Evolutionary conservation across 768 basidiomycete genomes (phyloP), one percentile per base, ranked within the genome.

Genomic region (Boletus huronensis): DNA sequence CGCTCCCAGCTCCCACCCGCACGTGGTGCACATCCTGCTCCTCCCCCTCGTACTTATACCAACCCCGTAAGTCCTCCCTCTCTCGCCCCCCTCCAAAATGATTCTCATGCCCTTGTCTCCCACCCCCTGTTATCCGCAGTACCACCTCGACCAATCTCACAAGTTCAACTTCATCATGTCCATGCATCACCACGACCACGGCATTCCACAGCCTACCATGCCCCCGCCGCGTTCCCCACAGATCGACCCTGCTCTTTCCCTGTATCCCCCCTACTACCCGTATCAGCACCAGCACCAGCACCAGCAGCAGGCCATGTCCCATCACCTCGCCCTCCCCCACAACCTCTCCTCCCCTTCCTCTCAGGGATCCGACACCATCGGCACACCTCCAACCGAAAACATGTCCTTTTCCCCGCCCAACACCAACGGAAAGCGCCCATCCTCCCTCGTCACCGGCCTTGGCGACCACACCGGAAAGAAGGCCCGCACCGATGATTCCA

Each of bases 341-440:
- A 82, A 74, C 65, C 82, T 87, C 57, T 85, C 89, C 5, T 89
- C 90, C 0, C 88, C 90, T 13, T 90, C 90, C 11, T 88, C 88
- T 0, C 87, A 88, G 63, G 87, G 81, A 58, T 91, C 90, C 10
- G 87, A 90, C 61, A 79, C 85, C 19, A 77, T 88, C 57, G 85
- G 83, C 28, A 89, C 88, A 0, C 87, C 88, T 0, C 86, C 85
- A 3, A 80, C 81, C 6, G 88, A 90, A 58, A 76, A 75, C 48
- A 75, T 79, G 71, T 61, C 71, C 35, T 83, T 79, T 57, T 74
- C 81, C 0, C 76, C 75, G 1, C 75, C 82, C 2, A 79, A 82
- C 58, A 61, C 69, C 34, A 88, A 82, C 61, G 85, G 85, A 42
- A 90, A 91, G 66, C 80, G 88, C 0, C 82, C 86, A 1, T 74